A percentile compares a stretch with the other conserved stretches of the same genome.
Conservation (phyloP, 73 alveolate genomes). For the Tetrahymena thermophila region DNA sequence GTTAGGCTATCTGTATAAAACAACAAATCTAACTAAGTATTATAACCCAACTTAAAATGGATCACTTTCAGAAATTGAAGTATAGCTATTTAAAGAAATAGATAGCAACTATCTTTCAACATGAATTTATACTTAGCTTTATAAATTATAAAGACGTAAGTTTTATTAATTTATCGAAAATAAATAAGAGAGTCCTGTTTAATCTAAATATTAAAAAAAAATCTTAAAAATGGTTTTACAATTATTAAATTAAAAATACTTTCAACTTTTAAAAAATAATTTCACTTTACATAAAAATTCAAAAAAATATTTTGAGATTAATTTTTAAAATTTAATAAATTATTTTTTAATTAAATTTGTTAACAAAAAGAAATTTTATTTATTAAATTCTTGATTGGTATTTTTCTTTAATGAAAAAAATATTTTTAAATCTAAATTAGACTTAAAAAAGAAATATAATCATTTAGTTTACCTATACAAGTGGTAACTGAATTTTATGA, state of each 20-base stretch:
- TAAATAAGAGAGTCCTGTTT: neutral
- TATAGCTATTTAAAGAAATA: neutral
- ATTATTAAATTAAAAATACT: too few relatives aligned
- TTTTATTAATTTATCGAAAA: neutral
- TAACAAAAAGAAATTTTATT: too few relatives aligned
- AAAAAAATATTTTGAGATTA: too few relatives aligned
- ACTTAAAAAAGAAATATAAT: too few relatives aligned
- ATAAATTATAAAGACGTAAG: neutral
- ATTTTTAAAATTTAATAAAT: too few relatives aligned
- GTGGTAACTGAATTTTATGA: neutral
- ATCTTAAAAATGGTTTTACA: too few relatives aligned
- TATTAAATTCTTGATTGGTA: too few relatives aligned
- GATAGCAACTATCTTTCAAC: neutral
- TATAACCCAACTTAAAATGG: neutral
- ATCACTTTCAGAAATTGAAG: neutral
- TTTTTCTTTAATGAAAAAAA: too few relatives aligned
- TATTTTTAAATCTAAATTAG: too few relatives aligned
- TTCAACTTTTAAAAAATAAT: neutral
- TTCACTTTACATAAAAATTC: too few relatives aligned
- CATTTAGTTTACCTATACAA: neutral
- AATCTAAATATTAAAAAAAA: neutral
- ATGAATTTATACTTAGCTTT: neutral
- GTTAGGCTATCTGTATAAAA: neutral
- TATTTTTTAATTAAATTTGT: too few relatives aligned
- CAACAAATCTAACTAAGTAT: neutral